Evolutionary conservation across 1,284 basidiomycete genomes (phyloP), one percentile per base, ranked within the genome.

Genomic region (Boletellus dicymbophilus): DNA sequence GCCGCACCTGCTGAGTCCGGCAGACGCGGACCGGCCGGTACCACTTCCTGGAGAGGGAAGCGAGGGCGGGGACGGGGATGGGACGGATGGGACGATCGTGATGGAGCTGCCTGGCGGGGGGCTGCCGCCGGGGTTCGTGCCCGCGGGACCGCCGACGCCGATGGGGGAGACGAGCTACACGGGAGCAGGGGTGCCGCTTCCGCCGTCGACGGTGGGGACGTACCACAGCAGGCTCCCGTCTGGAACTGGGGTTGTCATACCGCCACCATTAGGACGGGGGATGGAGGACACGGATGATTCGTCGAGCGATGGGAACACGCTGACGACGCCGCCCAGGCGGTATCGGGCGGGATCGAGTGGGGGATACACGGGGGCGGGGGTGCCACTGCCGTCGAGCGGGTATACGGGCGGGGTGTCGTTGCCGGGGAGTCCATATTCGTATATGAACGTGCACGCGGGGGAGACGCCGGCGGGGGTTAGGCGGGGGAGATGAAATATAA

Each of bases 11-110:
- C 44, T 70, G 13, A 67, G 65, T 42, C 65, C 65, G 37, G 65
- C 68, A 10, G 65, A 67, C 23, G 65, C 65, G 11, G 63, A 67
- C 34, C 63, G 65, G 20, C 68, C 65, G 0, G 20, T 70, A 18
- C 67, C 65, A 7, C 67, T 69, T 18, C 65, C 68, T 11, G 45
- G 49, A 1, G 46, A 53, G 13, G 50, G 49, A 12, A 37, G 49
- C 1, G 46, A 53, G 13, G 50, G 49, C 10, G 38, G 46, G 6
- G 27, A 20, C 28, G 44, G 3, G 42, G 47, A 52, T 1, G 18
- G 18, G 43, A 38, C 44, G 15, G 49, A 53, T 4, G 30, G 37
- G 3, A 55, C 51, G 33, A 61, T 66, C 15, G 48, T 51, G 50
- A 67, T 70, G 54, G 55, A 42, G 2, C 21, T 70, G 21, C 55